phyloP scores from a whole-genome alignment of 164 flowering plant species.

The Nymphaea colorata region DNA sequence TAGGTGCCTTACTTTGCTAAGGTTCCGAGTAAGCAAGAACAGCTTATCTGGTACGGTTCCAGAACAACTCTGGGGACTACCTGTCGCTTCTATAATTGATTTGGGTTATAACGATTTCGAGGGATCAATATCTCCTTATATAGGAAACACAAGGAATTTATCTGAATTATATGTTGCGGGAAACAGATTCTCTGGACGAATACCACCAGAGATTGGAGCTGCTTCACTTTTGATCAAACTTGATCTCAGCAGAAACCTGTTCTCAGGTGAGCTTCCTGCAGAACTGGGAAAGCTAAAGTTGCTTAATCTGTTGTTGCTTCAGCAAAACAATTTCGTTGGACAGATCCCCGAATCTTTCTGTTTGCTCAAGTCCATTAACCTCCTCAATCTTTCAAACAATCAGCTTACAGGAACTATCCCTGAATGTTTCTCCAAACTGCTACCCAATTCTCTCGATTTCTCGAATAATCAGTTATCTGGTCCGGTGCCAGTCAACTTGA shows the following conservation, averaged over 20 bases:
- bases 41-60: slow-evolving; percentile 53
- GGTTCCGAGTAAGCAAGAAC: slow-evolving; percentile 76
- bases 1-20: slow-evolving; percentile 40
- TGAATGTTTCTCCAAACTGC: slow-evolving; percentile 41
- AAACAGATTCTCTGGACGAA: slow-evolving; percentile 56
- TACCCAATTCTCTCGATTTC: slow-evolving; percentile 73
- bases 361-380: slow-evolving; percentile 53
- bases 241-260: slow-evolving; percentile 65
- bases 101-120: slow-evolving; percentile 39
- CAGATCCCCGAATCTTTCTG: slow-evolving; percentile 67
- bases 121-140: slow-evolving; percentile 37
- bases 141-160: slow-evolving; percentile 53
- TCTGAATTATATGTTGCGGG: slow-evolving; percentile 62
- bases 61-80: slow-evolving; percentile 50
- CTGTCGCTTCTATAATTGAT: slow-evolving; percentile 71
- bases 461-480: slow-evolving; percentile 71
- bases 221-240: slow-evolving; percentile 66
- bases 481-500: slow-evolving; percentile 49
- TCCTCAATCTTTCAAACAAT: slow-evolving; percentile 80
- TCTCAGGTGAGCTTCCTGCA: slow-evolving; percentile 71
- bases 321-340: slow-evolving; percentile 55
- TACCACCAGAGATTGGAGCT: slow-evolving; percentile 61
- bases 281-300: slow-evolving; percentile 51
- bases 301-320: slow-evolving; percentile 59
- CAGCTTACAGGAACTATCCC: slow-evolving; percentile 66